Base-by-base conservation (phyloP, 1,284 basidiomycete genomes). In the Spongispora temasekensis region DNA sequence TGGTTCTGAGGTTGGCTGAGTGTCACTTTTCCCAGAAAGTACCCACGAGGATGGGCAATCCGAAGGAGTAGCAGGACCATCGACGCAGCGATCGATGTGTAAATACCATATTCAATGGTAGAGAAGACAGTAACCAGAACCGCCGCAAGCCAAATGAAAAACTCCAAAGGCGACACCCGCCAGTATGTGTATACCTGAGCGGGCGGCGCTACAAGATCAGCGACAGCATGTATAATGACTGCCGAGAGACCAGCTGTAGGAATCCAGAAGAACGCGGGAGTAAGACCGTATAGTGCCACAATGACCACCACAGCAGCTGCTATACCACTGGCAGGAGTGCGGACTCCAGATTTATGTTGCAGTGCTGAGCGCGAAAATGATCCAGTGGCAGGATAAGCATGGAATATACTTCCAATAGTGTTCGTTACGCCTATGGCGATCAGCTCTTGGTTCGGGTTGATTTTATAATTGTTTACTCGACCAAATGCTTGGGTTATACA, bases 321-420 rank as follows among this genome's bases (percentile, higher is more conserved):
- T 68, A 97, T 85, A 68, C 97, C 97, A 8, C 93, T 95, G 17
- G 91, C 81, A 8, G 97, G 97, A 8, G 97, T 98, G 64, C 97
- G 90, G 23, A 98, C 97, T 61, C 97, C 97, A 0, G 94, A 96
- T 78, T 97, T 98, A 57, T 93, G 90, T 79, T 98, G 95, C 75
- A 99, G 83, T 2, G 97, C 97, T 3, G 95, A 94, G 37, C 97
- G 94, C 46, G 95, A 98, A 85, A 99, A 99, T 0, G 96, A 98
- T 17, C 97, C 97, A 9, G 97, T 99, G 0, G 96, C 94, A 10
- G 97, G 95, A 76, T 98, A 99, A 3, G 94, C 97, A 60, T 88
- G 85, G 75, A 98, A 97, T 65, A 90, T 80, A 10, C 91, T 90
- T 19, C 94, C 94, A 64, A 95, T 71, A 1, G 89, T 90, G 73